Base-by-base conservation (phyloP, 2,329 filamentous ascomycete genomes). In the Tolypocladium tropicale region DNA sequence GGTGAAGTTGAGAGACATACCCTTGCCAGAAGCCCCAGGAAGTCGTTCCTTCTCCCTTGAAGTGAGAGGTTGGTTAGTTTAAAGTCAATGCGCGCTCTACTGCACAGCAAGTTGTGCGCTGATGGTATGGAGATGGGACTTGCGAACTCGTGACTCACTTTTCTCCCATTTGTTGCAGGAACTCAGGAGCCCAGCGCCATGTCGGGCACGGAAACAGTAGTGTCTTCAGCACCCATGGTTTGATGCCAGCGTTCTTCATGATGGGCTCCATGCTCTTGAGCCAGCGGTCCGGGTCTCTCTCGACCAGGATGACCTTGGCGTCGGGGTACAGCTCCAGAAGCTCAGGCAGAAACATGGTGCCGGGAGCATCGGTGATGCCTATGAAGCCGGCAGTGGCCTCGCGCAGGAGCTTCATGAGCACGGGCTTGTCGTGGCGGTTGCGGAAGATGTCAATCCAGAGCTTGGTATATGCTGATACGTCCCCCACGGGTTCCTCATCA, bases 241-340 rank as follows among this genome's bases (percentile, higher is more conserved):
- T 41, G 18, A 30, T 49, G 34, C 53, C 43, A 46, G 34, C 36
- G 48, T 56, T 53, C 14, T 57, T 58, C 3, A 59, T 58, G 11
- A 68, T 58, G 12, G 58, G 48, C 55, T 58, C 46, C 58, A 67
- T 63, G 55, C 70, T 73, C 56, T 64, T 60, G 59, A 66, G 67
- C 72, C 72, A 75, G 36, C 64, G 63, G 16, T 67, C 64, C 4
- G 65, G 67, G 53, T 74, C 70, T 18, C 72, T 65, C 6, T 63
- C 66, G 3, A 73, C 70, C 57, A 72, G 69, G 21, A 80, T 71
- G 4, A 79, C 75, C 55, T 73, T 73, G 14, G 76, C 76, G 32
- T 79, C 69, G 0, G 78, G 77, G 57, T 78, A 79, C 10, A 78
- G 59, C 55, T 74, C 70, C 57, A 79, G 61, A 37, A 80, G 63